Percentiles rank a stretch among this genome's conserved stretches.
These are phyloP conservation scores for Globisporangium carolinianum DNA, from an alignment of 352 stramenopile species.

Conservation along the genomic window DNA sequence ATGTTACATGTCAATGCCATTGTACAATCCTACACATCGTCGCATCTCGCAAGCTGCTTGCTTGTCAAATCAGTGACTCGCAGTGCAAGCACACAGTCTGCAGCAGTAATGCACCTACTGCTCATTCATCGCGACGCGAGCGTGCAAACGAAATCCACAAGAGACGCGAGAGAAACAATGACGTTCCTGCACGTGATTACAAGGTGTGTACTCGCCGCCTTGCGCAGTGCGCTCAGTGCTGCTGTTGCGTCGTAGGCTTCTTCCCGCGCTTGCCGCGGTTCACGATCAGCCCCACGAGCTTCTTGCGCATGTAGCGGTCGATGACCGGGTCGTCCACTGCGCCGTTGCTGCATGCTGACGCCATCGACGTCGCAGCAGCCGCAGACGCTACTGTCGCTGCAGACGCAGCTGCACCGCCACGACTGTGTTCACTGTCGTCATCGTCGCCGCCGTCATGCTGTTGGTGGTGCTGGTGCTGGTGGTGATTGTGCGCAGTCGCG, in stretches of 20 bases:
- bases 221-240: conserved; percentile 5
- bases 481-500: neutral
- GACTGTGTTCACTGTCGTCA: conserved; percentile 14
- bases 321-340: conserved; percentile 59
- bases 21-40: too few relatives aligned
- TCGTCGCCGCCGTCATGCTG: conserved; percentile 15
- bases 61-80: too few relatives aligned
- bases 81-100: too few relatives aligned
- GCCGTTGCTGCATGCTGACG: neutral
- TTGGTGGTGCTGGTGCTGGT: too few relatives aligned
- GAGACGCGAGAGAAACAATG: too few relatives aligned
- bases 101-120: too few relatives aligned
- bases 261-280: conserved; percentile 72
- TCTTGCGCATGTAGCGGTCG: conserved; percentile 75
- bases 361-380: neutral
- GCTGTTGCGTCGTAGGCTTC: conserved; percentile 25
- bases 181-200: too few relatives aligned
- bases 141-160: too few relatives aligned
- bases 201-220: too few relatives aligned
- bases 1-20: too few relatives aligned
- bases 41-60: too few relatives aligned
- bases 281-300: conserved; percentile 73
- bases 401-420: neutral
- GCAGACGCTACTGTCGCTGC: neutral
- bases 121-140: too few relatives aligned